Evolutionary conservation across 139 green algal genomes (phyloP).

Genomic region (Choricystis sp.): DNA sequence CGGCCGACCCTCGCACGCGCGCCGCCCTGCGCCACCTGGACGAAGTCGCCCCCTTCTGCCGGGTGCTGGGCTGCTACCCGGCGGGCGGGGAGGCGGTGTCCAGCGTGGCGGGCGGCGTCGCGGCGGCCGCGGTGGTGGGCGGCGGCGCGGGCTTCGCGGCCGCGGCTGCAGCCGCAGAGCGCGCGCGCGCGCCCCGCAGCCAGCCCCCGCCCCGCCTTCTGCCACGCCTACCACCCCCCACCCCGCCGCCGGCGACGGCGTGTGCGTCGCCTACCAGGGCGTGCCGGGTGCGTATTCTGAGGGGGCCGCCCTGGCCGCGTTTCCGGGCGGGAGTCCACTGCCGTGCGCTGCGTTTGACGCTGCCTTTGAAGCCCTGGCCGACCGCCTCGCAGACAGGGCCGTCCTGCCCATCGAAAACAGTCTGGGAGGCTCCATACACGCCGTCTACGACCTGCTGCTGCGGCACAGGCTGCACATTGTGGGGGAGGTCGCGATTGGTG

Average conservation of each 20-base stretch:
- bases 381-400: conserved; percentile 44
- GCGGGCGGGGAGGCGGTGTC: too few relatives aligned
- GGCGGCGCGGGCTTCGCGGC: too few relatives aligned
- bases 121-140: too few relatives aligned
- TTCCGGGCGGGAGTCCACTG: conserved; percentile 53
- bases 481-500: conserved; percentile 59
- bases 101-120: too few relatives aligned
- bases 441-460: conserved; percentile 82
- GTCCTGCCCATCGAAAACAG: conserved; percentile 73
- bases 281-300: conserved; percentile 49
- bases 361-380: conserved; percentile 61
- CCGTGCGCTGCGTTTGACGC: conserved; percentile 93
- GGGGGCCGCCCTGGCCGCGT: conserved; percentile 61
- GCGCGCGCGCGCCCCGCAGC: too few relatives aligned
- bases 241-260: too few relatives aligned
- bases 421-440: conserved; percentile 64
- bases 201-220: too few relatives aligned
- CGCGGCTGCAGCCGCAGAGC: too few relatives aligned
- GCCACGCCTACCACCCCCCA: background rate
- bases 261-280: conserved; percentile 11
- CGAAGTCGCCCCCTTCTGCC: conserved; percentile 64
- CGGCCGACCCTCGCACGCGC: conserved; percentile 25
- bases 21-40: conserved; percentile 67
- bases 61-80: conserved; percentile 75
- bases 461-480: conserved; percentile 75